Percentiles rank a stretch among this genome's conserved stretches.
Evolutionary conservation across 164 flowering plant species (phyloP).

Genomic region (Buxus sempervirens): DNA sequence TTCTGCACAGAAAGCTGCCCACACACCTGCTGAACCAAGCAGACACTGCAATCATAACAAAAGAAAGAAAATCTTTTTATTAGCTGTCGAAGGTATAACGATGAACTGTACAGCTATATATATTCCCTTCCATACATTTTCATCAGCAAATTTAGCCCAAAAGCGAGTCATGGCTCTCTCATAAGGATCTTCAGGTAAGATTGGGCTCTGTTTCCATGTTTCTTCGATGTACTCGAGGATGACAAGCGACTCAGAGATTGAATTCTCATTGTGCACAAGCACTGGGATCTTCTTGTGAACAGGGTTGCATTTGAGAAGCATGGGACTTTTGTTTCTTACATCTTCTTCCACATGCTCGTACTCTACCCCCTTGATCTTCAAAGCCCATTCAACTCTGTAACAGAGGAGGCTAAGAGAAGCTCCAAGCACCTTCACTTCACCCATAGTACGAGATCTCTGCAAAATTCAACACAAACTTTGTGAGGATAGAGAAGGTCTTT

Average conservation of each 20-base stretch:
- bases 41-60: neutral
- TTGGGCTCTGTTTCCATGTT: slow-evolving; percentile 25
- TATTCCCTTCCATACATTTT: no score
- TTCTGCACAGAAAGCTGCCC: slow-evolving; percentile 6
- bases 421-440: neutral
- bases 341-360: slow-evolving; percentile 28
- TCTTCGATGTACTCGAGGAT: slow-evolving; percentile 37
- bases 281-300: slow-evolving; percentile 31
- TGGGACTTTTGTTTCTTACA: slow-evolving; percentile 26
- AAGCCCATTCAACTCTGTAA: slow-evolving; percentile 31
- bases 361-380: slow-evolving; percentile 33
- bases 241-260: slow-evolving; percentile 22
- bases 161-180: slow-evolving; percentile 30
- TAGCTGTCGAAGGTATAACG: no score
- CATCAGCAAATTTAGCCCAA: slow-evolving; percentile 31
- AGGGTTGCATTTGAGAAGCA: slow-evolving; percentile 29
- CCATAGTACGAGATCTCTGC: neutral
- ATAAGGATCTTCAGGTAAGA: slow-evolving; percentile 34
- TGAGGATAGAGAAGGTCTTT: neutral
- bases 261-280: slow-evolving; percentile 23
- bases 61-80: neutral
- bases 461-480: no score
- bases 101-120: no score
- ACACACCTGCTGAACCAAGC: neutral
- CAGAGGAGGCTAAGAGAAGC: neutral